A percentile compares a stretch with the other conserved stretches of the same genome.
These are phyloP conservation scores for Aspergillus caelatus DNA, from an alignment of 2,329 filamentous ascomycete genomes.

Conservation along the genomic window DNA sequence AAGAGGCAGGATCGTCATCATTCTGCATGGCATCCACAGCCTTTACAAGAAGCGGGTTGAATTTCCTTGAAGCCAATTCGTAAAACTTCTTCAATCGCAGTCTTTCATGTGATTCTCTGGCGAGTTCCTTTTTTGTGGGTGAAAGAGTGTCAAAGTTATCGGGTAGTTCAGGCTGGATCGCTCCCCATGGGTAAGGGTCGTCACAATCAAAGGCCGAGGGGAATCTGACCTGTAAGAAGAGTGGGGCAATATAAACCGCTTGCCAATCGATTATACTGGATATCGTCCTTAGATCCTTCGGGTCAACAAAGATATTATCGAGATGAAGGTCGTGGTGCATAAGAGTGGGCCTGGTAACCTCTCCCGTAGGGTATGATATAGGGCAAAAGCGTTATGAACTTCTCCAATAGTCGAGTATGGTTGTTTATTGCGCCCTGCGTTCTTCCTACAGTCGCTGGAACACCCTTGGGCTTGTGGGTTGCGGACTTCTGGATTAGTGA, in stretches of 20 bases:
- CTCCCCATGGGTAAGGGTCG: slow-evolving; percentile 28
- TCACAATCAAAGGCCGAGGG: slow-evolving; percentile 28
- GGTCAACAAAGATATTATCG: slow-evolving; percentile 40
- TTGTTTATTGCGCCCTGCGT: too few relatives aligned
- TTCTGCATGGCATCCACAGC: slow-evolving; percentile 26
- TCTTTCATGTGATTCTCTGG: slow-evolving; percentile 14
- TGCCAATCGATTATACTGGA: slow-evolving; percentile 33
- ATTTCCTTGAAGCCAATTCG: slow-evolving; percentile 26
- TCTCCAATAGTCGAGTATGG: slow-evolving; percentile 11
- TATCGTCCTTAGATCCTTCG: slow-evolving; percentile 28
- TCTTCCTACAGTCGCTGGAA: too few relatives aligned
- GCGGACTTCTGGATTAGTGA: too few relatives aligned
- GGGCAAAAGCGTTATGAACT: slow-evolving; percentile 23
- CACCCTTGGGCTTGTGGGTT: too few relatives aligned
- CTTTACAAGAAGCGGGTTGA: slow-evolving; percentile 22
- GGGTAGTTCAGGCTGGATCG: slow-evolving; percentile 27
- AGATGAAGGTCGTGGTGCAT: slow-evolving; percentile 30
- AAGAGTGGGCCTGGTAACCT: slow-evolving; percentile 13
- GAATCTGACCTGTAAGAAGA: slow-evolving; percentile 30
- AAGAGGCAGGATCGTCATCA: slow-evolving; percentile 23
- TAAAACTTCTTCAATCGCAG: slow-evolving; percentile 28
- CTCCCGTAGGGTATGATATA: slow-evolving; percentile 21
- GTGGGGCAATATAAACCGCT: slow-evolving; percentile 25
- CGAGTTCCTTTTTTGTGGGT: slow-evolving; percentile 15
- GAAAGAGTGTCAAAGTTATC: slow-evolving; percentile 25